Evolutionary conservation across 164 flowering plant species (phyloP).

Genomic region (Litsea cubeba): DNA sequence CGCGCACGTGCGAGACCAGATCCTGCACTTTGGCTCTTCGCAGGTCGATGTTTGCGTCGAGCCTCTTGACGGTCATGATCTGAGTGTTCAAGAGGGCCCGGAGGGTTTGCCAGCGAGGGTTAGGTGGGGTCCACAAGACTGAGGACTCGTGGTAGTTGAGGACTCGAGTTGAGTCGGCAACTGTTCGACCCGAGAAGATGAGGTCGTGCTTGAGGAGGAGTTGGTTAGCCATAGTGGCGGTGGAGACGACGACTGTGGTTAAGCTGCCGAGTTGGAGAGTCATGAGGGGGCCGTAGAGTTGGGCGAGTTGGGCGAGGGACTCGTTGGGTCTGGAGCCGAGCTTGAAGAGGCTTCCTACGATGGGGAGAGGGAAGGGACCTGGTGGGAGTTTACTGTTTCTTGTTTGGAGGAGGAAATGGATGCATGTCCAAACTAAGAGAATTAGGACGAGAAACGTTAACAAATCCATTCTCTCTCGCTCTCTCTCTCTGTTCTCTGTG

Average conservation of each 20-base stretch:
- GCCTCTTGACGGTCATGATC: background rate
- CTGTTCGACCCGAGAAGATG: background rate
- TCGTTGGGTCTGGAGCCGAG: constrained; percentile 3
- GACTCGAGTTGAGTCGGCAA: background rate
- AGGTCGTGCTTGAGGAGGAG: constrained; percentile 4
- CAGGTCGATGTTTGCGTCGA: background rate
- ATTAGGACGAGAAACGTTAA: too few species aligned
- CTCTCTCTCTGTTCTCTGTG: too few species aligned
- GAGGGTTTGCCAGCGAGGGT: constrained; percentile 3
- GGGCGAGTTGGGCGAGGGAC: constrained; percentile 6
- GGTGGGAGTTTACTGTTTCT: too few species aligned
- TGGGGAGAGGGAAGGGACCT: too few species aligned
- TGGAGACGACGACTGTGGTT: constrained; percentile 7
- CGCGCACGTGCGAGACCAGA: background rate
- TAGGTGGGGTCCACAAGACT: background rate
- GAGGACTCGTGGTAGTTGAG: background rate
- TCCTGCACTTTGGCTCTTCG: background rate
- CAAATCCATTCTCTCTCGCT: too few species aligned
- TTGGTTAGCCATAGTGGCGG: constrained; percentile 3
- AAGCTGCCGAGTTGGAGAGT: constrained; percentile 5
- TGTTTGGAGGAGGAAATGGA: too few species aligned
- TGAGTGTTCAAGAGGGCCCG: constrained; percentile 2
- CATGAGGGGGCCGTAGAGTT: constrained; percentile 4
- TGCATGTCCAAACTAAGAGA: too few species aligned
- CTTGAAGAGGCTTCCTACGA: too few species aligned